A percentile compares a stretch with the other conserved stretches of the same genome.
Conservation (phyloP, 73 alveolate genomes). For the Urostyla sp. region DNA sequence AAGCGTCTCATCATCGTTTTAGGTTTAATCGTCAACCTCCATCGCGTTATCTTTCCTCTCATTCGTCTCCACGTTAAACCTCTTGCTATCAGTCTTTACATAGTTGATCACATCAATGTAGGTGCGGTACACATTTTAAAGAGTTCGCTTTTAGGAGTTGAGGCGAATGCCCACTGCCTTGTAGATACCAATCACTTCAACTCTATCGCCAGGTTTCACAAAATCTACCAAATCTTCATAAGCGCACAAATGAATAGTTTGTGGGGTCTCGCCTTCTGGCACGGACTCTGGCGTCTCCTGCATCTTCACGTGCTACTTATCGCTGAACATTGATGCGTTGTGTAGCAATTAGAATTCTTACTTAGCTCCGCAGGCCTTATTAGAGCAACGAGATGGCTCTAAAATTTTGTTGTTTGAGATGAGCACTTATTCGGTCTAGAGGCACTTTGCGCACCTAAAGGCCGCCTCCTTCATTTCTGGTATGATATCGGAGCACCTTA, state of each 20-base stretch:
- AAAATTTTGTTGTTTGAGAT: constrained; percentile 91
- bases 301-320: constrained; percentile 96
- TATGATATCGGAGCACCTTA: constrained; percentile 94
- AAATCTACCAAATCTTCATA: constrained; percentile 97
- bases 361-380: constrained; percentile 88
- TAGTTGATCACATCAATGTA: constrained; percentile 96
- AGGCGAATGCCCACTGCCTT: constrained; percentile 97
- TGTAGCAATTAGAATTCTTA: constrained; percentile 95
- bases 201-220: constrained; percentile 99
- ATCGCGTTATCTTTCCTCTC: constrained; percentile 26
- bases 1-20: constrained; percentile 49
- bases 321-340: constrained; percentile 95
- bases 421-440: constrained; percentile 71
- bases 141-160: constrained; percentile 85
- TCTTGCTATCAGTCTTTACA: constrained; percentile 74
- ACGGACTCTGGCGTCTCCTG: constrained; percentile 98
- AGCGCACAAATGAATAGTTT: constrained; percentile 96
- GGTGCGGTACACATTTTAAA: constrained; percentile 93
- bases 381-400: constrained; percentile 97
- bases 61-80: constrained; percentile 74
- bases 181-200: constrained; percentile 98
- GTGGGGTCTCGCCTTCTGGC: constrained; percentile 99
- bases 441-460: constrained; percentile 96
- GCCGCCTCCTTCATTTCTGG: constrained; percentile 98
- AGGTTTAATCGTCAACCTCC: constrained; percentile 61